Conservation (phyloP, 306 rosid genomes). For the Carpinus viminea region DNA sequence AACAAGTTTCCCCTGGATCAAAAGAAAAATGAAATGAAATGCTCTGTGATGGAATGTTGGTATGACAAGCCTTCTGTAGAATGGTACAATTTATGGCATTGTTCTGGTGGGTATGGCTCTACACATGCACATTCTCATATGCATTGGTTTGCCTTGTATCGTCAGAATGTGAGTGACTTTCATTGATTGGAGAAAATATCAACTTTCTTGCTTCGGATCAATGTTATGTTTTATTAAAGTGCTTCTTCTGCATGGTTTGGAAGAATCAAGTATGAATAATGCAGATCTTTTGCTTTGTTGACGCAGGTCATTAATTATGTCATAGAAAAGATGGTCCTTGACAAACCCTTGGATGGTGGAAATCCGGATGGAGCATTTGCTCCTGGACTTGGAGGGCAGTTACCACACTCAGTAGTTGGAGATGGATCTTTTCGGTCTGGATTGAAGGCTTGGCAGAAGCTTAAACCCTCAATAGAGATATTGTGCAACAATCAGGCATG, state of each 20-base stretch:
- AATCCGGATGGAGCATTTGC: slow-evolving; percentile 64
- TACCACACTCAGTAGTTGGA: slow-evolving; percentile 54
- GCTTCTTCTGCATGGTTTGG: slow-evolving; percentile 6
- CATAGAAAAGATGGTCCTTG: slow-evolving; percentile 90
- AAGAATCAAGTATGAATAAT: slow-evolving; percentile 8
- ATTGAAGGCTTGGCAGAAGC: slow-evolving; percentile 86
- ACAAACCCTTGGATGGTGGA: slow-evolving; percentile 72
- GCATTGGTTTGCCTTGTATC: not conserved
- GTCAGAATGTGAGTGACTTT: not conserved
- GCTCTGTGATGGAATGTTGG: not conserved
- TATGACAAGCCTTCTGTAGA: not conserved
- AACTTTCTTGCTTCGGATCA: not conserved
- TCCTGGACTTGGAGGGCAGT: slow-evolving; percentile 69
- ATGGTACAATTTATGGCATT: not conserved
- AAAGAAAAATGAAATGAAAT: not conserved
- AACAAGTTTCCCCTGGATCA: not conserved
- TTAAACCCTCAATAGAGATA: slow-evolving; percentile 87
- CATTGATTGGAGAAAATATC: not conserved
- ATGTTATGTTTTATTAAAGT: not conserved
- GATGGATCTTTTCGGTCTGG: slow-evolving; percentile 88
- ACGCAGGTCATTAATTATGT: slow-evolving; percentile 90
- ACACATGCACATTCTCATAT: not conserved
- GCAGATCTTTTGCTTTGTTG: slow-evolving; percentile 4
- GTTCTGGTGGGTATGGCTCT: not conserved
- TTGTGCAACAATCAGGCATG: slow-evolving; percentile 96